Conservation (phyloP, 345 rosid species). For the Salix udensis region DNA sequence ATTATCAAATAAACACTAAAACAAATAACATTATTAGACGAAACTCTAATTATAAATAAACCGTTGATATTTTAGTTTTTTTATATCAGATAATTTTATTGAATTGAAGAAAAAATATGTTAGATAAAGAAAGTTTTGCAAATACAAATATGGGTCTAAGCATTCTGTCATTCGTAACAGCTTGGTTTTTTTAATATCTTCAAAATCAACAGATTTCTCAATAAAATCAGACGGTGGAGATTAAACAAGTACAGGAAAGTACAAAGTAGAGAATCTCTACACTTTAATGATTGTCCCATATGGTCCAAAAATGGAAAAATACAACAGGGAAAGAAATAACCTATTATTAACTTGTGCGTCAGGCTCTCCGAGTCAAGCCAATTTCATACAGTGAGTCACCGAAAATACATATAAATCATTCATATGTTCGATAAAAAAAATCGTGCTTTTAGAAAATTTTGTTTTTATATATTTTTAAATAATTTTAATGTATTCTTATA, state of each 20-base stretch:
- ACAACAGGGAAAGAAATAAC: neutral
- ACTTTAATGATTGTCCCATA: neutral
- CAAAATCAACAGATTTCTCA: neutral
- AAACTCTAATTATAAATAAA: no score
- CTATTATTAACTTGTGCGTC: neutral
- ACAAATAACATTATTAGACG: no score
- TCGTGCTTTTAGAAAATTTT: no score
- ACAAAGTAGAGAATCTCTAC: neutral
- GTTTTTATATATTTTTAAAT: no score
- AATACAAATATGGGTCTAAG: no score
- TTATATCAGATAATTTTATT: no score
- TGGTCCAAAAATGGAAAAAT: neutral
- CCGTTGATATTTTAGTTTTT: no score
- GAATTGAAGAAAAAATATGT: neutral
- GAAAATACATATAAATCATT: slow-evolving; percentile 15
- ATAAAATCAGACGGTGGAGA: neutral
- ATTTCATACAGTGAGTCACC: slow-evolving; percentile 13
- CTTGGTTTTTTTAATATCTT: no score
- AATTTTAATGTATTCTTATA: no score
- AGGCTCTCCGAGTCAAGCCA: neutral
- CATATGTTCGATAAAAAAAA: neutral
- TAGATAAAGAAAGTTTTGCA: no score
- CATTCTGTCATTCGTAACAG: no score
- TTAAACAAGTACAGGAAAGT: slow-evolving; percentile 12
- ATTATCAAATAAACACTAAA: no score